A percentile compares a stretch with the other conserved stretches of the same genome.
phyloP scores from a whole-genome alignment of 192 early-diverging fungal species.

The Coemansia sp. region DNA sequence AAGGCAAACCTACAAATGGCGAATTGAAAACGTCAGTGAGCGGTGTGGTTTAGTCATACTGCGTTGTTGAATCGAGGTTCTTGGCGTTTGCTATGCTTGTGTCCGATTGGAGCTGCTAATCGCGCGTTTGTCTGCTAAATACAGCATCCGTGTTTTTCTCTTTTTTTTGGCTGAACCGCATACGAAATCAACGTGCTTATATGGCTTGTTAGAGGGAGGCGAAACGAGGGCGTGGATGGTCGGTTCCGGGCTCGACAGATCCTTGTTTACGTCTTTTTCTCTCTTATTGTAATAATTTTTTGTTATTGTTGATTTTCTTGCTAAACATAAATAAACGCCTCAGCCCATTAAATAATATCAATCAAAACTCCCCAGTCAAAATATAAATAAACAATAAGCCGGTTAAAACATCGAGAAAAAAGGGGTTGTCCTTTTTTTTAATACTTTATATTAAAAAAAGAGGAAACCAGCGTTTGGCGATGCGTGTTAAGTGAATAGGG shows the following conservation, averaged over 20 bases:
- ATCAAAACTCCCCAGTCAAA: background rate
- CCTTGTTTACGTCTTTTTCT: background rate
- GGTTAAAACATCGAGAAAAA: background rate
- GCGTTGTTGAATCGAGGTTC: background rate
- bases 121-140: no score
- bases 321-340: background rate
- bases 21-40: no score
- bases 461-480: background rate
- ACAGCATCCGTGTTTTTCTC: no score
- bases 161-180: no score
- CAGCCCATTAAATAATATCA: background rate
- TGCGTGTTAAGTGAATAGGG: background rate
- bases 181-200: no score
- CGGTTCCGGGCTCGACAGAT: background rate
- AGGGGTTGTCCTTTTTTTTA: background rate
- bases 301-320: background rate
- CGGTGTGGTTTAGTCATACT: no score
- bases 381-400: slow-evolving; percentile 9
- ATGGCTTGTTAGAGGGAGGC: no score
- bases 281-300: background rate
- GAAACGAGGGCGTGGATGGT: no score
- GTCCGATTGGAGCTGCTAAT: no score
- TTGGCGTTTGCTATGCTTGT: no score
- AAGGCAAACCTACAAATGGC: slow-evolving; percentile 77
- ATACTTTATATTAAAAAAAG: background rate